Evolutionary conservation across 78 protist genomes (phyloP).

Genomic region (Andalucia godoyi): DNA sequence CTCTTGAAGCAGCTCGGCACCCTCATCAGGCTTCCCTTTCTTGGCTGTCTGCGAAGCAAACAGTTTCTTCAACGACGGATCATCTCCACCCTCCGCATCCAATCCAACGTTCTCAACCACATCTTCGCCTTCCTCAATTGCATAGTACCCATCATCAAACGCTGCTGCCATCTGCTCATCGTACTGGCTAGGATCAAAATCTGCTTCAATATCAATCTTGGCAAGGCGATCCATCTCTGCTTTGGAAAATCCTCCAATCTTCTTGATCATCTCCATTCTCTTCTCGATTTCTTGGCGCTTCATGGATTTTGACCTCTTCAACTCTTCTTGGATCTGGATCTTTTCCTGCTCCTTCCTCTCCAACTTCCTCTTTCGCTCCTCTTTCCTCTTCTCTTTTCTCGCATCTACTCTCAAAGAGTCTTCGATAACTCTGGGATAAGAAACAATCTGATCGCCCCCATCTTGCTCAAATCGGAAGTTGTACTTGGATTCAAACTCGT

Average conservation of each 20-base stretch:
- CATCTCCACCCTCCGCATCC: too few species aligned
- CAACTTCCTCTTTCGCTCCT: neutral
- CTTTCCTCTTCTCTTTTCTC: neutral
- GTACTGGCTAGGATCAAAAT: constrained; percentile 31
- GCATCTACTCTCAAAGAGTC: neutral
- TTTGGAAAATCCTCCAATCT: constrained; percentile 11
- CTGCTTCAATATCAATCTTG: constrained; percentile 28
- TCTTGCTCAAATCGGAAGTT: constrained; percentile 32
- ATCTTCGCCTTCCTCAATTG: neutral
- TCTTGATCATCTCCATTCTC: neutral
- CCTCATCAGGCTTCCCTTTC: too few species aligned
- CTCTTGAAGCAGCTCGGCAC: too few species aligned
- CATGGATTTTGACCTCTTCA: constrained; percentile 16
- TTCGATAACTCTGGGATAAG: neutral
- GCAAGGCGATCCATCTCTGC: too few species aligned
- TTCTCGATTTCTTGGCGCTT: constrained; percentile 9
- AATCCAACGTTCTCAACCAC: too few species aligned
- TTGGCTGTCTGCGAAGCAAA: too few species aligned
- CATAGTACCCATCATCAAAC: constrained; percentile 26
- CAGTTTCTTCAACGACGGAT: too few species aligned
- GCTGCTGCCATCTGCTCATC: neutral
- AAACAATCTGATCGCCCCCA: neutral
- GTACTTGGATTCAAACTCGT: constrained; percentile 15
- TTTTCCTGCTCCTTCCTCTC: too few species aligned
- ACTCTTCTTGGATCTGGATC: constrained; percentile 1